Evolutionary conservation across 176 grass and related monocot genomes (phyloP).

Genomic region (Cocos nucifera): DNA sequence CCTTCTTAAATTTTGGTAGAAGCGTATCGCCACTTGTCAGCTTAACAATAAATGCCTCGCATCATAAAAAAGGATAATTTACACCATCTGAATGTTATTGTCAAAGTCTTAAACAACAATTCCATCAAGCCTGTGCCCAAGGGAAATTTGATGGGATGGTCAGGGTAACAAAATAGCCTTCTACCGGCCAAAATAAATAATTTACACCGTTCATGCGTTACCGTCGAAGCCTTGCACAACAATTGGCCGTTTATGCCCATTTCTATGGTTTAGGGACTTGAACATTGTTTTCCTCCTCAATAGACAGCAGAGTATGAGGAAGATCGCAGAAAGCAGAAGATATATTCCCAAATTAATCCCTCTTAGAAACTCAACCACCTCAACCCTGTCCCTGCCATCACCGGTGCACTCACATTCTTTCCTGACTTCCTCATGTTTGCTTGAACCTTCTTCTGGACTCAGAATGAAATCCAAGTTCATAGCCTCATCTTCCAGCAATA

Average conservation of each 20-base stretch:
- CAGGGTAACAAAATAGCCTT: too few species aligned
- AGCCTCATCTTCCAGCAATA: constrained; percentile 35
- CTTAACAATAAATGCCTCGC: too few species aligned
- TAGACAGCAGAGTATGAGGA: constrained; percentile 43
- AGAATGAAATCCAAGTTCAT: constrained; percentile 76
- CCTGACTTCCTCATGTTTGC: background rate
- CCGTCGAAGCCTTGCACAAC: constrained; percentile 21
- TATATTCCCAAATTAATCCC: constrained; percentile 41
- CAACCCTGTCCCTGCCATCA: constrained; percentile 10
- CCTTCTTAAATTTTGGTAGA: too few species aligned
- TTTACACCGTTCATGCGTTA: too few species aligned
- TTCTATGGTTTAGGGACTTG: constrained; percentile 22
- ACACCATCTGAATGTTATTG: too few species aligned
- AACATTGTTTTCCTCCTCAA: constrained; percentile 47
- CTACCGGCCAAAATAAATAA: too few species aligned
- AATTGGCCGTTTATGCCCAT: constrained; percentile 24
- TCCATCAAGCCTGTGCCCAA: too few species aligned
- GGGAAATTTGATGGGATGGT: too few species aligned
- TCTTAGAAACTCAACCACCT: constrained; percentile 26
- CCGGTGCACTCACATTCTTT: constrained; percentile 26
- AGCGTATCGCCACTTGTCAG: too few species aligned
- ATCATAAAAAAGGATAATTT: too few species aligned
- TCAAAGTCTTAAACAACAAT: too few species aligned
- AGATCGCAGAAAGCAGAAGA: constrained; percentile 22
- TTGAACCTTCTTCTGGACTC: constrained; percentile 19